phyloP scores from a whole-genome alignment of 2,329 filamentous ascomycete species.

The Rhytidhysteron rufulum region DNA sequence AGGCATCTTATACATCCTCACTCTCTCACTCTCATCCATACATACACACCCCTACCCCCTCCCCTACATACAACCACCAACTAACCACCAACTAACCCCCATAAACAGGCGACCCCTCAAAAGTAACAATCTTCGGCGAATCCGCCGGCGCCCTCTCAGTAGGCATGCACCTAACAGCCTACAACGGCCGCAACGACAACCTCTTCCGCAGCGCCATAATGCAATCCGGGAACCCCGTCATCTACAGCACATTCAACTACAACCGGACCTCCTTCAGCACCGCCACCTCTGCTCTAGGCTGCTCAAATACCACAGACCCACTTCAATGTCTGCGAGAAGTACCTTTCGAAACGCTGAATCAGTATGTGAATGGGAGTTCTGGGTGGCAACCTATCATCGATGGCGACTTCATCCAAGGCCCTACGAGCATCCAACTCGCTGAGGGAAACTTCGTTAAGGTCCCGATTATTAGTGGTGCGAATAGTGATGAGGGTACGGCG shows the following conservation, averaged over 20 bases:
- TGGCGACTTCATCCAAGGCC: slow-evolving; percentile 53
- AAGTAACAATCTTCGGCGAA: slow-evolving; percentile 46
- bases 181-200: slow-evolving; percentile 45
- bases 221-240: slow-evolving; percentile 40
- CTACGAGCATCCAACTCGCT: slow-evolving; percentile 52
- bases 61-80: background rate
- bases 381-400: slow-evolving; percentile 49
- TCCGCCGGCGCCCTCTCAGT: slow-evolving; percentile 43
- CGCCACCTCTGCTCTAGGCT: slow-evolving; percentile 27
- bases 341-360: slow-evolving; percentile 57
- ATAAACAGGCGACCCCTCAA: slow-evolving; percentile 29
- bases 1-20: too few relatives aligned
- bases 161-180: slow-evolving; percentile 44
- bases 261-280: slow-evolving; percentile 57
- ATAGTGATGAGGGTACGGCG: slow-evolving; percentile 61
- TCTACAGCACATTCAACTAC: slow-evolving; percentile 22
- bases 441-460: slow-evolving; percentile 61
- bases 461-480: slow-evolving; percentile 60
- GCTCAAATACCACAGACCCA: slow-evolving; percentile 17
- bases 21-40: too few relatives aligned
- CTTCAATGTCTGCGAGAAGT: slow-evolving; percentile 53
- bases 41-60: too few relatives aligned
- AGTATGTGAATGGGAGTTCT: slow-evolving; percentile 45
- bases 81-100: too few relatives aligned
- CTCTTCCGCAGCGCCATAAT: slow-evolving; percentile 47